A percentile compares a stretch with the other conserved stretches of the same genome.
phyloP scores from a whole-genome alignment of 208 protist genomes.

The Crithidia thermophila region DNA sequence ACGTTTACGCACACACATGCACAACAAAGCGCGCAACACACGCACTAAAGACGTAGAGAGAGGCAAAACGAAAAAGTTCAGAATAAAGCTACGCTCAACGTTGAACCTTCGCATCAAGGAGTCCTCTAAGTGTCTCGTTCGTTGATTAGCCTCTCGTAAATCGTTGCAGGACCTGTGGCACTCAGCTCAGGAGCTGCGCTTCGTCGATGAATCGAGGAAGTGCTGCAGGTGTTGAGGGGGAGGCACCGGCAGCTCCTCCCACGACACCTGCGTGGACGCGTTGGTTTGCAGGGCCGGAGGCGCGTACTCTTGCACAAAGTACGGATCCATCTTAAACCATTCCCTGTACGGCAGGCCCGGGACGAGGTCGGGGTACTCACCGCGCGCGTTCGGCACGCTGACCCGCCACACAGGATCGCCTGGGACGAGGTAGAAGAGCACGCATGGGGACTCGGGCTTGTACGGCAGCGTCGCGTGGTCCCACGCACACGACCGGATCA shows the following conservation, averaged over 20 bases:
- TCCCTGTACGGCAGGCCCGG: slow-evolving; percentile 84
- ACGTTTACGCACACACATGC: too few species aligned
- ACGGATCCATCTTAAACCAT: slow-evolving; percentile 23
- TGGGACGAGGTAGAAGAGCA: slow-evolving; percentile 83
- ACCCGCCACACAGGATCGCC: slow-evolving; percentile 66
- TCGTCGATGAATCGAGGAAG: slow-evolving; percentile 12
- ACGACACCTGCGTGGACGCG: slow-evolving; percentile 34
- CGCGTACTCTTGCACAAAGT: slow-evolving; percentile 52
- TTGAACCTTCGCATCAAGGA: too few species aligned
- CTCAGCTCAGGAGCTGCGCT: background rate
- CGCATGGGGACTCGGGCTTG: slow-evolving; percentile 53
- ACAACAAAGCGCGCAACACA: too few species aligned
- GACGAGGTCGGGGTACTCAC: slow-evolving; percentile 69
- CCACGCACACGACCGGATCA: slow-evolving; percentile 47
- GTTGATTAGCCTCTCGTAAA: too few species aligned
- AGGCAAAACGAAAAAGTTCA: too few species aligned
- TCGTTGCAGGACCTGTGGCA: too few species aligned
- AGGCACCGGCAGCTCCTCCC: slow-evolving; percentile 34
- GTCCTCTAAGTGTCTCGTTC: too few species aligned
- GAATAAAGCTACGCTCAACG: too few species aligned
- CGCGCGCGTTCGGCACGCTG: slow-evolving; percentile 69
- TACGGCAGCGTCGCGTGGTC: slow-evolving; percentile 77
- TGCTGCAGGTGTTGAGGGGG: slow-evolving; percentile 24
- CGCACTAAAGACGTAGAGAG: too few species aligned
- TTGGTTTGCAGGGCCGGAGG: slow-evolving; percentile 42